These are phyloP conservation scores for Tulasnella calospora DNA, from an alignment of 768 basidiomycete genomes.

Conservation along the genomic window DNA sequence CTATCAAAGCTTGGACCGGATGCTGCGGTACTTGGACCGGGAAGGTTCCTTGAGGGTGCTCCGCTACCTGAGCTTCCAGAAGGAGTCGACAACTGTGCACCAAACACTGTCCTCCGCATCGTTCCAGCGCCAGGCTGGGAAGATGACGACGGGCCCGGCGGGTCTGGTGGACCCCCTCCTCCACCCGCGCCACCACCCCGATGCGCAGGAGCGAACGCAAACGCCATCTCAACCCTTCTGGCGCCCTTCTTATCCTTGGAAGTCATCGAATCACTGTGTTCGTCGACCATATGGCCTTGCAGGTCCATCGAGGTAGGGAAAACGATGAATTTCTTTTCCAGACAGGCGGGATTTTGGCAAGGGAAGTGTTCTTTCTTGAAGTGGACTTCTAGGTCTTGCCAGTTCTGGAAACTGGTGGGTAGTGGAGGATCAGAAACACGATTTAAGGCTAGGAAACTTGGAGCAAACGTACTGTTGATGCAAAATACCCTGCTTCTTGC, in stretches of 20 bases:
- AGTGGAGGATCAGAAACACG: not conserved
- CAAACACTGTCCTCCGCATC: slow-evolving; percentile 11
- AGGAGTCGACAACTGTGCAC: slow-evolving; percentile 10
- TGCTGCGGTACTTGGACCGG: not conserved
- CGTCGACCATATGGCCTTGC: slow-evolving; percentile 84
- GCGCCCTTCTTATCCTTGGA: slow-evolving; percentile 64
- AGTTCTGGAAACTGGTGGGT: slow-evolving; percentile 63
- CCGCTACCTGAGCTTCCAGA: not conserved
- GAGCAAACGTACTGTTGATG: slow-evolving; percentile 73
- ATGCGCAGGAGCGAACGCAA: slow-evolving; percentile 40
- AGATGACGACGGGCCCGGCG: slow-evolving; percentile 3
- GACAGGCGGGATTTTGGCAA: slow-evolving; percentile 68
- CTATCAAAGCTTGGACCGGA: not conserved
- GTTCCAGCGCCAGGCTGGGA: not conserved
- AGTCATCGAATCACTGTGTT: slow-evolving; percentile 70
- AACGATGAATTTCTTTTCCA: slow-evolving; percentile 88
- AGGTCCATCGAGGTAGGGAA: slow-evolving; percentile 84
- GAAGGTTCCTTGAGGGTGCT: not conserved
- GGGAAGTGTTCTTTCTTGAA: slow-evolving; percentile 58
- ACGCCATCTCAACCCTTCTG: slow-evolving; percentile 64
- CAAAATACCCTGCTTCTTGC: slow-evolving; percentile 71
- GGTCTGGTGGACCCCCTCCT: slow-evolving; percentile 36
- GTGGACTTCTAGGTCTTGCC: slow-evolving; percentile 49
- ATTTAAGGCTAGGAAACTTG: slow-evolving; percentile 11
- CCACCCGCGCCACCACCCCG: slow-evolving; percentile 42